A percentile compares a stretch with the other conserved stretches of the same genome.
These are phyloP conservation scores for Agaricus blazei DNA, from an alignment of 768 basidiomycete genomes.

Conservation along the genomic window DNA sequence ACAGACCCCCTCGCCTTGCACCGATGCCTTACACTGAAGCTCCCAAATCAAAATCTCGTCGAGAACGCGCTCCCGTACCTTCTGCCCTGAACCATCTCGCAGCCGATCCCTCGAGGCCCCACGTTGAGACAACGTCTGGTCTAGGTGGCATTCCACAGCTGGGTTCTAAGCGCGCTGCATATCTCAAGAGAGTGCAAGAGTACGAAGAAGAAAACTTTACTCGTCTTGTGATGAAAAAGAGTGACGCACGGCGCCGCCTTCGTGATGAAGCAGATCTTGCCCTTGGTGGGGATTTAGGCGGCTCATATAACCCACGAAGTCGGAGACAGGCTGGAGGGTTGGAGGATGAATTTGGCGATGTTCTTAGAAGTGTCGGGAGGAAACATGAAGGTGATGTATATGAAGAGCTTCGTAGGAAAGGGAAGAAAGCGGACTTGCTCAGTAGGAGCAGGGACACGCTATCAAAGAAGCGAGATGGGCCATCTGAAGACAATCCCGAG, in stretches of 20 bases:
- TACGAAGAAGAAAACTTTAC: constrained; percentile 97
- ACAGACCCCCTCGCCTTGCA: constrained; percentile 83
- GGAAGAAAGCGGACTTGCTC: constrained; percentile 58
- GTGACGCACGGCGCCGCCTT: constrained; percentile 63
- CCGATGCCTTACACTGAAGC: constrained; percentile 75
- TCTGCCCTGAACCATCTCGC: constrained; percentile 61
- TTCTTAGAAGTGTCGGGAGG: constrained; percentile 59
- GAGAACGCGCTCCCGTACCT: constrained; percentile 53
- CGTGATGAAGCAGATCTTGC: constrained; percentile 87
- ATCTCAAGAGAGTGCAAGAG: constrained; percentile 74
- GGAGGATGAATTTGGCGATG: constrained; percentile 82
- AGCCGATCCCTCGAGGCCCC: constrained; percentile 64
- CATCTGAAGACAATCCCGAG: constrained; percentile 22
- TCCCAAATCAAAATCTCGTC: constrained; percentile 42
- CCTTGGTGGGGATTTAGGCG: constrained; percentile 62
- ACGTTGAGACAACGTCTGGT: constrained; percentile 68
- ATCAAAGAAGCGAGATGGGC: constrained; percentile 21
- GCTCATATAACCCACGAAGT: constrained; percentile 41
- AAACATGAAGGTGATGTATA: constrained; percentile 63
- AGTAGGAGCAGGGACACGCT: constrained; percentile 44
- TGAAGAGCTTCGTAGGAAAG: constrained; percentile 67
- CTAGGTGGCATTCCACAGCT: constrained; percentile 58
- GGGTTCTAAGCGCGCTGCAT: constrained; percentile 64
- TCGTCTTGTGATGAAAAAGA: constrained; percentile 86
- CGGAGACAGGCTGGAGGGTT: constrained; percentile 63